Evolutionary conservation across 2,329 filamentous ascomycete genomes (phyloP).

Genomic region (Volutella citrinella): DNA sequence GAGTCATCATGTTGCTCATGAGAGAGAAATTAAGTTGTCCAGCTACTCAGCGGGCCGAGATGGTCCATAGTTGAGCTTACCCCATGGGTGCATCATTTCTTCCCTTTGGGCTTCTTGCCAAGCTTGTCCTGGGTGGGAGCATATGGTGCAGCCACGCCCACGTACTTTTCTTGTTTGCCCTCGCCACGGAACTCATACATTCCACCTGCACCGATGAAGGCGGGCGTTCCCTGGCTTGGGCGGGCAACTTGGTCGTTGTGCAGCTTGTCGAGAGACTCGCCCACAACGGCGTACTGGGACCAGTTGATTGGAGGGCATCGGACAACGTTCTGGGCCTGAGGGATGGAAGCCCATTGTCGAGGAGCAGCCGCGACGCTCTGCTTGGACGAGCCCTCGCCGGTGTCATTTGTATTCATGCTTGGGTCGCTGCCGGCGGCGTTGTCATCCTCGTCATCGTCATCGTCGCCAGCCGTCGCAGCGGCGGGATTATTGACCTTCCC

Average conservation of each 20-base stretch:
- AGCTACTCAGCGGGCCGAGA: too few species aligned
- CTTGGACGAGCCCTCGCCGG: conserved; percentile 19
- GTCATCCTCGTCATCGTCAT: conserved; percentile 25
- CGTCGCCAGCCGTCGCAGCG: conserved; percentile 24
- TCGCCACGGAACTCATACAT: conserved; percentile 49
- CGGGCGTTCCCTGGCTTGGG: conserved; percentile 57
- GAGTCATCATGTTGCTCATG: too few species aligned
- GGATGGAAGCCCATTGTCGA: conserved; percentile 61
- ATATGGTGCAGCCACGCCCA: conserved; percentile 57
- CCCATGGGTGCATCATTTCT: conserved; percentile 23
- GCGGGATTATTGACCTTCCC: conserved; percentile 50
- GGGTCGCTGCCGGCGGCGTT: conserved; percentile 29
- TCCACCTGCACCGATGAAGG: conserved; percentile 40
- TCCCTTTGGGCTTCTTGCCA: conserved; percentile 34
- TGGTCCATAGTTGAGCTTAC: too few species aligned
- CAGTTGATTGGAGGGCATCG: conserved; percentile 90
- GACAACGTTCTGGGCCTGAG: conserved; percentile 76
- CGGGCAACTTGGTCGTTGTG: conserved; percentile 74
- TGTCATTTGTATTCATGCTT: conserved; percentile 20
- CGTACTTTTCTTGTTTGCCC: conserved; percentile 42
- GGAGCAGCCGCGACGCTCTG: conserved; percentile 22
- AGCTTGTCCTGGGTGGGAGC: conserved; percentile 51
- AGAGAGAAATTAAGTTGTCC: too few species aligned
- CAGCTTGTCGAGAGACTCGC: conserved; percentile 72
- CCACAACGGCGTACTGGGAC: conserved; percentile 90